Evolutionary conservation across 345 rosid species (phyloP).

Genomic region (Cardiospermum halicacabum): DNA sequence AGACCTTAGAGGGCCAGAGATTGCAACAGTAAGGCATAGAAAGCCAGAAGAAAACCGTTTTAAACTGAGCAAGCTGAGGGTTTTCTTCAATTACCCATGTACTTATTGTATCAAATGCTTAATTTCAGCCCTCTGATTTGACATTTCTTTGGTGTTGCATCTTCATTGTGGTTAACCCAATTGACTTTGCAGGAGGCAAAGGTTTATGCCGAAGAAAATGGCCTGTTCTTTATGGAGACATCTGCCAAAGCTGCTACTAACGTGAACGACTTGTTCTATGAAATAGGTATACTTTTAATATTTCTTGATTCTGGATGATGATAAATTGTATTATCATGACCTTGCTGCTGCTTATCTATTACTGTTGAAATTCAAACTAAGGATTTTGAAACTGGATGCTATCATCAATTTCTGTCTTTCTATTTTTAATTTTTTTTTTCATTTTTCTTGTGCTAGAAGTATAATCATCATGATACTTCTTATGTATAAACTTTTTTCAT

Average conservation of each 20-base stretch:
- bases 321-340: background rate
- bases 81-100: background rate
- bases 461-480: background rate
- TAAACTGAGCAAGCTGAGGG: background rate
- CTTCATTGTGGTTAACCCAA: slow-evolving; percentile 3
- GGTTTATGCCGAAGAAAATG: slow-evolving; percentile 65
- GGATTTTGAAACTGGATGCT: background rate
- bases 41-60: background rate
- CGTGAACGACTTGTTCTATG: slow-evolving; percentile 73
- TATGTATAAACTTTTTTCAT: no score
- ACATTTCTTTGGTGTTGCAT: background rate
- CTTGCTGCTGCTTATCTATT: background rate
- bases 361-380: background rate
- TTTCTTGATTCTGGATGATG: background rate
- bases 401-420: background rate
- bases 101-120: background rate
- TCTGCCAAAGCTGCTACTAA: slow-evolving; percentile 75
- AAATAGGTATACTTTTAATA: slow-evolving; percentile 48
- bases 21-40: background rate
- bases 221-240: slow-evolving; percentile 81
- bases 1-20: background rate
- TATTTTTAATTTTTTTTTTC: background rate
- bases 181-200: slow-evolving; percentile 61
- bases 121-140: background rate
- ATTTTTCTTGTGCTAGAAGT: no score